Evolutionary conservation across 1,139 yeast genomes (phyloP).

Genomic region (Yamadazyma atmosphaerica): DNA sequence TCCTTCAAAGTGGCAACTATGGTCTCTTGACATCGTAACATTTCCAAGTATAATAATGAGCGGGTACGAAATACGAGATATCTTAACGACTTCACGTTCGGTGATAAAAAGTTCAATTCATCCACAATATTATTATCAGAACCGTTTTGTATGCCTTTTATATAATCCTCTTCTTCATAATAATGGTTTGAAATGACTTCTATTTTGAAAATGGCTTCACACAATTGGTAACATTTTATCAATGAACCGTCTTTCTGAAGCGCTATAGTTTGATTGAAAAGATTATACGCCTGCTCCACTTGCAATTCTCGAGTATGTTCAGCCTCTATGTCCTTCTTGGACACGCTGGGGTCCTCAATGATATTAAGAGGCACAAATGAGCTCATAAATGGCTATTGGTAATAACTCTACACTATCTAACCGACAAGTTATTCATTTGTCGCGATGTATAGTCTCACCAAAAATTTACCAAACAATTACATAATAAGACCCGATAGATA

Average conservation of each 20-base stretch:
- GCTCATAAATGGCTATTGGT: slow-evolving; percentile 9
- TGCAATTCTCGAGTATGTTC: slow-evolving; percentile 87
- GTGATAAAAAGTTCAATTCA: slow-evolving; percentile 54
- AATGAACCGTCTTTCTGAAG: slow-evolving; percentile 54
- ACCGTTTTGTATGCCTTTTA: slow-evolving; percentile 45
- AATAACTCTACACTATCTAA: no score
- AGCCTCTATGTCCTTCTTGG: slow-evolving; percentile 62
- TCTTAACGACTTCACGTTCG: slow-evolving; percentile 69
- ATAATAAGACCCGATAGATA: no score
- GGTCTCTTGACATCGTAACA: slow-evolving; percentile 20
- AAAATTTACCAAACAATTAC: no score
- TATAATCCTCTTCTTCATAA: slow-evolving; percentile 39
- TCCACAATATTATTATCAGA: slow-evolving; percentile 31
- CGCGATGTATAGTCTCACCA: no score
- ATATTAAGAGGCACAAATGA: slow-evolving; percentile 79
- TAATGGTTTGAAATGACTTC: slow-evolving; percentile 62
- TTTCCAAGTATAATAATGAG: slow-evolving; percentile 67
- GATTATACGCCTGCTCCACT: slow-evolving; percentile 81
- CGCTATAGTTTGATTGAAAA: slow-evolving; percentile 69
- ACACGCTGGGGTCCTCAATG: slow-evolving; percentile 61
- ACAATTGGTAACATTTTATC: slow-evolving; percentile 52
- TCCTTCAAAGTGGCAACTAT: slow-evolving; percentile 7
- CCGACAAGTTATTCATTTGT: no score
- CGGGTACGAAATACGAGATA: slow-evolving; percentile 80
- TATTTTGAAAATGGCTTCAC: slow-evolving; percentile 63